These are phyloP conservation scores for Tetrahymena malaccensis DNA, from an alignment of 73 alveolate species.

Conservation along the genomic window DNA sequence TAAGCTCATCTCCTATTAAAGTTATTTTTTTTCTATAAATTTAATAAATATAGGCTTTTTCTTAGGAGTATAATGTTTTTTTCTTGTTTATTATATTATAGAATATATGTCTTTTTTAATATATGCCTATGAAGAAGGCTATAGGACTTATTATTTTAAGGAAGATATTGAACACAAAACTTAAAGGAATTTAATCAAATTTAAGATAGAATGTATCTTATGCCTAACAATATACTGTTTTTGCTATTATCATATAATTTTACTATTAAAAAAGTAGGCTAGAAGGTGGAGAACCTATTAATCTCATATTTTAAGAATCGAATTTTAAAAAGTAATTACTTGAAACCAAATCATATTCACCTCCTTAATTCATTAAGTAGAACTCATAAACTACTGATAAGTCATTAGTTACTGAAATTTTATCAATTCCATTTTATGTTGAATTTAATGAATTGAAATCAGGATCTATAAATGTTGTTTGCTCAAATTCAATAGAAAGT, in stretches of 20 bases:
- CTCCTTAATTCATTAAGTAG: background rate
- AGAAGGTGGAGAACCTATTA: background rate
- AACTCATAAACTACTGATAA: background rate
- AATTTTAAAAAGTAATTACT: background rate
- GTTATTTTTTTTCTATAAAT: background rate
- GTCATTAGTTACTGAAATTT: background rate
- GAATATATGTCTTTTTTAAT: background rate
- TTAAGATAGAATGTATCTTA: background rate
- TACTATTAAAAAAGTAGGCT: background rate
- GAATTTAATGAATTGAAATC: background rate
- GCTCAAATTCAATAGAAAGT: background rate
- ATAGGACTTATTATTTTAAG: background rate
- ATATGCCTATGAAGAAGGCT: background rate
- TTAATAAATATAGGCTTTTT: background rate
- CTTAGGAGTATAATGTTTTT: background rate
- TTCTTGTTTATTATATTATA: background rate
- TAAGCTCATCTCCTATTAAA: background rate
- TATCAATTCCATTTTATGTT: background rate
- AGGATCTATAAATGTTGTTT: background rate
- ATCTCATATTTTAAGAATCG: background rate
- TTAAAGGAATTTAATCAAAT: background rate
- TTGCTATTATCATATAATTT: background rate
- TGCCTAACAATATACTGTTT: background rate
- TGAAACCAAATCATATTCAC: background rate
- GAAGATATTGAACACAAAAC: background rate